These are phyloP conservation scores for Saccharomycopsis babjevae DNA, from an alignment of 805 yeast species.

Conservation along the genomic window DNA sequence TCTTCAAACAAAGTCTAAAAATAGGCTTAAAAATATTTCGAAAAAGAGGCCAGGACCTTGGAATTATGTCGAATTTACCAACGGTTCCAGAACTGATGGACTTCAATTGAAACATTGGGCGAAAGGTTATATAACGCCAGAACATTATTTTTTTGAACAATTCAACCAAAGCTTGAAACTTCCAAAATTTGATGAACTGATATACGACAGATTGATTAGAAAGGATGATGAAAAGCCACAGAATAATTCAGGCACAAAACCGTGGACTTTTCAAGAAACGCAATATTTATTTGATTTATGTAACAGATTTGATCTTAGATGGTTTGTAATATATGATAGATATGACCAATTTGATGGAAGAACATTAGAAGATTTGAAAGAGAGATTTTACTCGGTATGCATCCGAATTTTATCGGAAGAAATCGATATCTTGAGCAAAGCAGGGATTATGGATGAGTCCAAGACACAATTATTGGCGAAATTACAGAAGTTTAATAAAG, in stretches of 20 bases:
- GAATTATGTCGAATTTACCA: constrained; percentile 56
- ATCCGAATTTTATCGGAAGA: constrained; percentile 40
- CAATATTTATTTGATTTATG: constrained; percentile 66
- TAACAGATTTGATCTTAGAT: constrained; percentile 39
- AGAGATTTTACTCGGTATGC: constrained; percentile 64
- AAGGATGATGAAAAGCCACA: constrained; percentile 22
- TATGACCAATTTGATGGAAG: constrained; percentile 31
- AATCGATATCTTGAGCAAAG: constrained; percentile 19
- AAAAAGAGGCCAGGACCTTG: constrained; percentile 71
- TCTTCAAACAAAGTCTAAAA: not conserved
- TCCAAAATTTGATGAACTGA: constrained; percentile 57
- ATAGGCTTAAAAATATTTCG: constrained; percentile 7
- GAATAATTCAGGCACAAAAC: constrained; percentile 7
- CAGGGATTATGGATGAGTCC: constrained; percentile 26
- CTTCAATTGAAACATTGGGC: constrained; percentile 75
- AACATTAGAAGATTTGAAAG: constrained; percentile 71
- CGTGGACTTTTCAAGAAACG: constrained; percentile 75
- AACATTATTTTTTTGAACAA: constrained; percentile 56
- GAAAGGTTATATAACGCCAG: constrained; percentile 35
- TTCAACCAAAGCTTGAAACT: constrained; percentile 60
- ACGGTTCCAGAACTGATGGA: constrained; percentile 40
- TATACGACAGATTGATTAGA: constrained; percentile 44
- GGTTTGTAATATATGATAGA: constrained; percentile 60
- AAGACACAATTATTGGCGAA: constrained; percentile 48
- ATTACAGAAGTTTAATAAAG: constrained; percentile 50